Percentiles rank a stretch among this genome's conserved stretches.
Evolutionary conservation across 2,329 filamentous ascomycete species (phyloP).

Genomic region (Diaporthe vaccinii): DNA sequence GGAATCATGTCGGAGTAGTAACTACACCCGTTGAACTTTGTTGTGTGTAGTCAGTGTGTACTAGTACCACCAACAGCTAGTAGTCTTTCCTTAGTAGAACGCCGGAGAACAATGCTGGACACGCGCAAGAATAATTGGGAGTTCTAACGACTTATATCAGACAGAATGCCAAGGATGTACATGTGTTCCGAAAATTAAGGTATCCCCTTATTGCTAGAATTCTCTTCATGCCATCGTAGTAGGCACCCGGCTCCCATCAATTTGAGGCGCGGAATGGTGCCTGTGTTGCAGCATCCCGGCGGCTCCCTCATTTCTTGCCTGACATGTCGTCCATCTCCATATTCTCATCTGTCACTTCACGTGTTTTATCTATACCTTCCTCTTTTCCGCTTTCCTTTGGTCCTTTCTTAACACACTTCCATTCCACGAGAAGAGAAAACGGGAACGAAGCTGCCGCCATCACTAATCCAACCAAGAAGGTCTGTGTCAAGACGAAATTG

Average conservation of each 20-base stretch:
- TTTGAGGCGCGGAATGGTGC: neutral
- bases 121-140: neutral
- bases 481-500: conserved; percentile 1
- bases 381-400: neutral
- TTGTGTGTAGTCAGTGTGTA: neutral
- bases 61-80: neutral
- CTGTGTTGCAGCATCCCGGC: neutral
- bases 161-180: neutral
- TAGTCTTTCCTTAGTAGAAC: neutral
- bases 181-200: neutral
- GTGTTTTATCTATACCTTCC: neutral
- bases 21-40: too few relatives aligned
- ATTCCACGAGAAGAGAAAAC: conserved; percentile 10
- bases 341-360: neutral
- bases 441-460: neutral
- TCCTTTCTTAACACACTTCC: neutral
- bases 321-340: conserved; percentile 2
- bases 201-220: neutral
- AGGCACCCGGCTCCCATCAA: neutral
- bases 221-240: neutral
- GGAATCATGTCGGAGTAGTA: too few relatives aligned
- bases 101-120: neutral
- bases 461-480: neutral
- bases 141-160: neutral
- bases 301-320: neutral